Evolutionary conservation across 2,329 filamentous ascomycete species (phyloP), one percentile per base, ranked within the genome.

Genomic region (Aspergillus japonicus): DNA sequence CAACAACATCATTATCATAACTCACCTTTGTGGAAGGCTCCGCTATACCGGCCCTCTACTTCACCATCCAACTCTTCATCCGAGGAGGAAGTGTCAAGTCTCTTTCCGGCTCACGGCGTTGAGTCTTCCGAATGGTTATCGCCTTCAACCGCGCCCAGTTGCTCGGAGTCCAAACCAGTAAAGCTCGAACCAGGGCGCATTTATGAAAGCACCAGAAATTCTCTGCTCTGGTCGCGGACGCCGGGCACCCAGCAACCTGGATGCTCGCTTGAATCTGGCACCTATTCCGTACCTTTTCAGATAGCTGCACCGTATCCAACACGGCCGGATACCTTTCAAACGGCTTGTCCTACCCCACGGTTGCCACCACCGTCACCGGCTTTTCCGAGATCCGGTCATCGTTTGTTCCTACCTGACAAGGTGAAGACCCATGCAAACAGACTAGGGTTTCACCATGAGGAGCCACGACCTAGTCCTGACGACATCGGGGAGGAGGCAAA

Each of bases 401-500:
- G 65, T 5, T 59, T 66, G 12, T 50, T 60, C 19, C 59, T 60
- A 7, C 60, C 60, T 39, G 54, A 53, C 39, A 56, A 62, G 23
- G 35, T 61, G 12, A 62, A 60, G 47, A 55, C 63, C 39, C 50
- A 44, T 44, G 16, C 56, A 47, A 58, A 59, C 23, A 59, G 51
- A 19, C 47, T 54, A 2, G 54, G 50, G 23, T 19, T 47, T 26
- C 64, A 65, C n/a, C 56, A 31, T 24, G 69, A 70, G 14, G 74
- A 73, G 39, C 66, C 68, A 56, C 62, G 59, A 35, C 61, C 62
- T 2, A 68, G 58, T 50, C 53, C 59, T 19, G 63, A 65, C 14
- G 64, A 65, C 14, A 66, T 50, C 14, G 70, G 73, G 35, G 73
- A 71, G 21, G 64, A 48, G 26, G 39, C 59, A 8, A 75, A 75